These are phyloP conservation scores for Acidiella bohemica DNA, from an alignment of 495 filamentous ascomycete species.

Conservation along the genomic window DNA sequence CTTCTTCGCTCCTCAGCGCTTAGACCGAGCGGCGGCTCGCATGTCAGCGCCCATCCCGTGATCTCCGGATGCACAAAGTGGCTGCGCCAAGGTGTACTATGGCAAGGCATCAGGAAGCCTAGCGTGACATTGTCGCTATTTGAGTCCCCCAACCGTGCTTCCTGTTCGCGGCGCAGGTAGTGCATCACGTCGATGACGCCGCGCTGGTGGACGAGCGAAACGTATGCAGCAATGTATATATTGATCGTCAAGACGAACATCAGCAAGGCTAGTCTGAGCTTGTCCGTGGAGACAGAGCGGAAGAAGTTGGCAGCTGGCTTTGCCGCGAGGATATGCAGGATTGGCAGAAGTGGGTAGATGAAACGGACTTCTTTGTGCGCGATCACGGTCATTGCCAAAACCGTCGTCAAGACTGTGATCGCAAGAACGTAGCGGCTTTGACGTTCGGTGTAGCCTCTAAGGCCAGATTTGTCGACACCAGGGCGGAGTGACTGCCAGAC, in stretches of 20 bases:
- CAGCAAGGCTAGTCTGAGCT: constrained; percentile 40
- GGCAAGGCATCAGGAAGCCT: constrained; percentile 93
- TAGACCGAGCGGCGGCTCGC: constrained; percentile 72
- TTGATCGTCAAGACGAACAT: constrained; percentile 50
- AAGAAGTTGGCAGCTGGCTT: constrained; percentile 55
- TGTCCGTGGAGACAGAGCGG: constrained; percentile 15
- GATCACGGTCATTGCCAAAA: constrained; percentile 50
- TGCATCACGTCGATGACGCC: constrained; percentile 58
- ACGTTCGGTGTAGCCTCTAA: constrained; percentile 1
- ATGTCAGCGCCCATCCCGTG: constrained; percentile 74
- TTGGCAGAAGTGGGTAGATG: constrained; percentile 82
- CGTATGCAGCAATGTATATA: constrained; percentile 57
- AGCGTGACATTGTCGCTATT: constrained; percentile 41
- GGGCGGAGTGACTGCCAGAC: constrained; percentile 40
- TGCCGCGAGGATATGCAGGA: constrained; percentile 68
- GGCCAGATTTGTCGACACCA: not conserved
- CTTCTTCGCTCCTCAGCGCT: constrained; percentile 38
- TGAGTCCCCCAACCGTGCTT: constrained; percentile 23
- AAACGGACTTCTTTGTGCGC: constrained; percentile 97
- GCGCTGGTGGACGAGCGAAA: constrained; percentile 61
- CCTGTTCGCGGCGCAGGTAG: constrained; percentile 61
- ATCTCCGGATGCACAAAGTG: constrained; percentile 64
- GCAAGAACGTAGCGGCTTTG: constrained; percentile 4
- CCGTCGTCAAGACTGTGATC: constrained; percentile 14
- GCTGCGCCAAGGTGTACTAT: constrained; percentile 92